A percentile compares a stretch with the other conserved stretches of the same genome.
phyloP scores from a whole-genome alignment of 257 asterid species.

The Solanum rostratum region DNA sequence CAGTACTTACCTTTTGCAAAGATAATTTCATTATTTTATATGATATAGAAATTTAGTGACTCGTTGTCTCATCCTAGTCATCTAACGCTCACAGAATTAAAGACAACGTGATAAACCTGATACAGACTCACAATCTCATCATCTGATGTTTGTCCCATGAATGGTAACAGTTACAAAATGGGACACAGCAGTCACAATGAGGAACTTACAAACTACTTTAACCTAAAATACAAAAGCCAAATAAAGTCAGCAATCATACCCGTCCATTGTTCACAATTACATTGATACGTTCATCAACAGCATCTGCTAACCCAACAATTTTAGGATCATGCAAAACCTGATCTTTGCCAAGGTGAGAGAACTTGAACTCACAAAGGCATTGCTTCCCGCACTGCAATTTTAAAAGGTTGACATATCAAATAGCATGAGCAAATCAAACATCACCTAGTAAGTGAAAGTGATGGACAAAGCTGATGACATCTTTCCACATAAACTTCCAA shows the following conservation, averaged over 20 bases:
- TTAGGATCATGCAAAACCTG: conserved; percentile 29
- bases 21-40: neutral
- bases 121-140: neutral
- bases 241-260: conserved; percentile 28
- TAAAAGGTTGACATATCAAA: neutral
- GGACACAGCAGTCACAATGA: neutral
- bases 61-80: neutral
- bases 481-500: neutral
- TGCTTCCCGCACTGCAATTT: conserved; percentile 74
- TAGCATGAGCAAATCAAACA: neutral
- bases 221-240: neutral
- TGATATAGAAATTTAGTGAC: neutral
- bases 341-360: conserved; percentile 40
- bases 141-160: neutral
- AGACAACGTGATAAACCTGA: neutral
- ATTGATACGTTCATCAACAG: conserved; percentile 76
- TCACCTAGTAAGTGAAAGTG: neutral
- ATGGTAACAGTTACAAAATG: neutral
- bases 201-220: neutral
- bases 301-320: conserved; percentile 64
- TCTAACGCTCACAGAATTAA: neutral
- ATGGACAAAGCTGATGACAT: neutral
- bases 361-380: conserved; percentile 65
- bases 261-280: conserved; percentile 50
- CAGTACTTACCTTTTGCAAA: neutral